phyloP scores from a whole-genome alignment of 2,329 filamentous ascomycete genomes.

The Xylariomycetidae sp. region DNA sequence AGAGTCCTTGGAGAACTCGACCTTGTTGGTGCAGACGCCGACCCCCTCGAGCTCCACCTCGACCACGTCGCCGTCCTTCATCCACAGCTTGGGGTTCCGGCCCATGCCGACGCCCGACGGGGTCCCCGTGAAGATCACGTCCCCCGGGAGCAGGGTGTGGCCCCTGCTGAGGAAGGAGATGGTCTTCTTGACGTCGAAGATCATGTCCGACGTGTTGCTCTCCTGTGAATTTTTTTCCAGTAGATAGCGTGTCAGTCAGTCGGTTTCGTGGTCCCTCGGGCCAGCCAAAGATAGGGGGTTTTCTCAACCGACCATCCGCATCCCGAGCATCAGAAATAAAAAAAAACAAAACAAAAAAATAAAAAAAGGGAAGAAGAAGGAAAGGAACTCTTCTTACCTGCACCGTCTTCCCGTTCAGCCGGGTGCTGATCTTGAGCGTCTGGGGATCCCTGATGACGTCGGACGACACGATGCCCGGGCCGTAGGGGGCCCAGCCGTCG shows the following conservation, averaged over 20 bases:
- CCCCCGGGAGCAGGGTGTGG: constrained; percentile 58
- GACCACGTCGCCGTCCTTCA: constrained; percentile 66
- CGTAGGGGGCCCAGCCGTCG: constrained; percentile 70
- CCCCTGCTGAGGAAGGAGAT: constrained; percentile 58
- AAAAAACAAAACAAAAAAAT: too few relatives aligned
- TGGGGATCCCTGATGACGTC: constrained; percentile 54
- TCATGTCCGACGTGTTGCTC: constrained; percentile 56
- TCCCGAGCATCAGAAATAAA: too few relatives aligned
- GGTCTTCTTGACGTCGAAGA: constrained; percentile 56
- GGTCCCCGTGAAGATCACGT: constrained; percentile 64
- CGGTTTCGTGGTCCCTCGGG: too few relatives aligned
- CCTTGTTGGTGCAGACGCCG: constrained; percentile 53
- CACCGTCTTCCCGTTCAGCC: constrained; percentile 53
- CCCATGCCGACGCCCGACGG: constrained; percentile 70
- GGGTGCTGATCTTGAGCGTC: constrained; percentile 50
- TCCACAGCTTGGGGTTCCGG: constrained; percentile 60
- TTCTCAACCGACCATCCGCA: too few relatives aligned
- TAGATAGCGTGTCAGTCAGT: too few relatives aligned
- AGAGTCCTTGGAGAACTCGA: constrained; percentile 36
- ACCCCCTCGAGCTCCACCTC: constrained; percentile 64
- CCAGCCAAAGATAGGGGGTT: too few relatives aligned
- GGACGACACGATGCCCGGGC: constrained; percentile 63
- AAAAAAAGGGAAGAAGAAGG: not conserved
- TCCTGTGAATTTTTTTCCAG: constrained; percentile 38
- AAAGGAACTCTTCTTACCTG: constrained; percentile 36